Base-by-base conservation (phyloP, 2,329 filamentous ascomycete genomes). In the Akanthomyces muscarius region DNA sequence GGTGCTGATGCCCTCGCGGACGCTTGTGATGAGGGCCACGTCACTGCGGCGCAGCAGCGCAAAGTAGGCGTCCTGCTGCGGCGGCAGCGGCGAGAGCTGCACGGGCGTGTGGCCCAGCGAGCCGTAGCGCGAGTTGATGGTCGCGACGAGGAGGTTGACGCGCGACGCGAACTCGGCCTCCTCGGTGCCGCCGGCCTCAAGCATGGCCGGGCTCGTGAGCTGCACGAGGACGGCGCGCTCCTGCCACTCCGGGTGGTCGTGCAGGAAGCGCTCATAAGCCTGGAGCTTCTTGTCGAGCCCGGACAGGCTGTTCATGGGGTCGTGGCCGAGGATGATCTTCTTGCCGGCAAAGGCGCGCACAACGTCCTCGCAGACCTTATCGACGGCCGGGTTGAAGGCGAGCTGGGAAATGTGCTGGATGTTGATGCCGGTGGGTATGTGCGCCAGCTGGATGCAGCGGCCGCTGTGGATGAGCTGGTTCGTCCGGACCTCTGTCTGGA, bases 1-100 rank as follows among this genome's bases (percentile, higher is more conserved):
- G 0, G 94, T 97, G 79, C 97, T 98, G 92, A 97, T 97, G 64
- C 94, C 94, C 75, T 98, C 94, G 64, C 94, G 87, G 25, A 97
- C 92, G 69, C 92, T 97, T 7, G 95, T 97, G 75, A 97, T 97
- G 58, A 98, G 81, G 5, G 92, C 94, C 67, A 97, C 90, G 74
- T 98, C 92, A 45, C 90, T 93, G 3, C 91, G 87, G 25, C 94
- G 88, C 61, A 98, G 83, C 21, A 98, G 84, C 5, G 94, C 93
- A 75, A 97, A 96, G 75, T 98, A 98, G 76, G 97, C 93, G 69
- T 92, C 89, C 67, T 89, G 89, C 53, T 86, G 89, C 53, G 97
- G 83, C 73, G 97, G 97, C 74, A 97, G 92, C 11, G 93, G 92
- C 75, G 94, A 97, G 76, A 98, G 92, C 73, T 95, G 91, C 25